phyloP scores from a whole-genome alignment of 768 basidiomycete genomes.

The Lentinus brumalis region DNA sequence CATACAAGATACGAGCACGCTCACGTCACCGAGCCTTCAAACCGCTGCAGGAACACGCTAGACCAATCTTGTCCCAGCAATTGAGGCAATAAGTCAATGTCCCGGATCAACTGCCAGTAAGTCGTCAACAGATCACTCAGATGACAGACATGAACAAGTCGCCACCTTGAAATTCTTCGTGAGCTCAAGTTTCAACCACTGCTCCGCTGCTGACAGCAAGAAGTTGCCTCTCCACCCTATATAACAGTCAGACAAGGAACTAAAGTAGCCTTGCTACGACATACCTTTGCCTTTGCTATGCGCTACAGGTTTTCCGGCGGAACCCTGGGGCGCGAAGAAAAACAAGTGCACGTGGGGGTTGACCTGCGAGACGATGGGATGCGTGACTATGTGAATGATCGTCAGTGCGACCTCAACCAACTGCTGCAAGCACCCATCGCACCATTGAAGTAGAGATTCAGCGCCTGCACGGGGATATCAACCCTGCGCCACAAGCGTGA shows the following conservation, averaged over 20 bases:
- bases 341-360: conserved; percentile 93
- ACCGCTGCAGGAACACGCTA: conserved; percentile 92
- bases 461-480: conserved; percentile 89
- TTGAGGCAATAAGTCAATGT: conserved; percentile 93
- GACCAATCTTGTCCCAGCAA: conserved; percentile 95
- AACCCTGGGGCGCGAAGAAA: conserved; percentile 90
- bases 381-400: conserved; percentile 58
- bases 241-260: not conserved
- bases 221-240: conserved; percentile 95
- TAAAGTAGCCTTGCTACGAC: not conserved
- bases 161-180: conserved; percentile 92
- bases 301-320: conserved; percentile 90
- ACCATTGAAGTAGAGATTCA: conserved; percentile 92
- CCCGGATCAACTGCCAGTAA: conserved; percentile 75
- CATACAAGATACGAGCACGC: conserved; percentile 27
- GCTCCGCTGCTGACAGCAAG: conserved; percentile 87
- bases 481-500: conserved; percentile 51
- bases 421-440: not conserved
- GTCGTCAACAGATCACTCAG: conserved; percentile 4
- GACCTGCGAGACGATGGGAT: conserved; percentile 92
- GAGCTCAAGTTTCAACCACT: conserved; percentile 93
- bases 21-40: conserved; percentile 86
- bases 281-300: conserved; percentile 90
- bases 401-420: not conserved
- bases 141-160: not conserved